Evolutionary conservation across 345 rosid species (phyloP).

Genomic region (Camelina neglecta): DNA sequence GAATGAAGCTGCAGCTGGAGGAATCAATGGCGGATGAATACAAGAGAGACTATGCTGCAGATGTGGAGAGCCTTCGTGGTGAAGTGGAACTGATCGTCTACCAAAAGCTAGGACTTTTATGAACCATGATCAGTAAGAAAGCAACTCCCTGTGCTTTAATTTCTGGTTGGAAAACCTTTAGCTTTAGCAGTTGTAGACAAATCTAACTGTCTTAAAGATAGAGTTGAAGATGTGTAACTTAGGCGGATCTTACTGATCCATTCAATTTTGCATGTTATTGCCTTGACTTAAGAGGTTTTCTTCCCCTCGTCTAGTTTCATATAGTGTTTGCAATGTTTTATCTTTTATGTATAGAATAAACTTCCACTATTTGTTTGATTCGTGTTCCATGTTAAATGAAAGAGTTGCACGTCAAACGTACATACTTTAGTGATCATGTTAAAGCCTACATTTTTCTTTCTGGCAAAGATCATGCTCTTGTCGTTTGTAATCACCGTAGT

Average conservation of each 20-base stretch:
- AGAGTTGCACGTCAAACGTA: background rate
- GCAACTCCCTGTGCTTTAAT: slow-evolving; percentile 32
- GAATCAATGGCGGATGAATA: slow-evolving; percentile 63
- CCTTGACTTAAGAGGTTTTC: background rate
- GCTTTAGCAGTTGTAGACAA: slow-evolving; percentile 26
- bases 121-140: slow-evolving; percentile 37
- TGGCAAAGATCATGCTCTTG: slow-evolving; percentile 94
- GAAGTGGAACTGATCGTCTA: slow-evolving; percentile 73
- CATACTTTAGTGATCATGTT: background rate
- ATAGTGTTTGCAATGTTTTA: background rate
- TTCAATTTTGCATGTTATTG: background rate
- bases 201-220: slow-evolving; percentile 18
- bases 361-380: slow-evolving; percentile 24
- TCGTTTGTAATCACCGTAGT: slow-evolving; percentile 81
- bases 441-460: slow-evolving; percentile 29
- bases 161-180: slow-evolving; percentile 33
- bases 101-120: slow-evolving; percentile 60
- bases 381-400: slow-evolving; percentile 6
- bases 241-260: slow-evolving; percentile 14
- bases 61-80: slow-evolving; percentile 66
- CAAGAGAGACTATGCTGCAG: slow-evolving; percentile 67
- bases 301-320: slow-evolving; percentile 12
- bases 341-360: slow-evolving; percentile 19
- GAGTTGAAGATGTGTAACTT: slow-evolving; percentile 29
- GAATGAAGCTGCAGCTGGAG: slow-evolving; percentile 67